Evolutionary conservation across 345 rosid genomes (phyloP).

Genomic region (Kernera saxatilis): DNA sequence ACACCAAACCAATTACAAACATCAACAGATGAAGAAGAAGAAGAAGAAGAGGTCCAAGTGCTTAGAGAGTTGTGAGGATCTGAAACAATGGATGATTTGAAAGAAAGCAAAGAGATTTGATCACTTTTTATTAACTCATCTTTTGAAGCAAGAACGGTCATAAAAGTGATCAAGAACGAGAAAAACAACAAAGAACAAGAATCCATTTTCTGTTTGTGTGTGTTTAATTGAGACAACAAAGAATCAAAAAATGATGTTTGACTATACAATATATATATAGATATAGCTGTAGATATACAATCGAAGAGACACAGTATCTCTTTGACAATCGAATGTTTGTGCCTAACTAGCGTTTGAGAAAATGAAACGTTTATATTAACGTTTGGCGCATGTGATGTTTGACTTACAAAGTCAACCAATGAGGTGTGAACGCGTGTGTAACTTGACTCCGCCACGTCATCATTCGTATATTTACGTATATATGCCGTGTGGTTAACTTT

Average conservation of each 20-base stretch:
- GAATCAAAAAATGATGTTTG: constrained; percentile 24
- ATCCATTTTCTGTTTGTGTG: constrained; percentile 34
- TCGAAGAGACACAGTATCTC: constrained; percentile 20
- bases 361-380: constrained; percentile 19
- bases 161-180: constrained; percentile 25
- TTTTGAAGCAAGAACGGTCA: constrained; percentile 26
- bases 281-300: not conserved
- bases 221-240: constrained; percentile 7
- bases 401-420: constrained; percentile 32
- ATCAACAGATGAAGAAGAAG: constrained; percentile 28
- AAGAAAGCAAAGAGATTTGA: constrained; percentile 47
- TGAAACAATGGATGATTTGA: constrained; percentile 46
- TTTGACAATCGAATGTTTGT: constrained; percentile 17
- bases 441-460: constrained; percentile 17
- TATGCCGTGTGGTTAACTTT: not conserved
- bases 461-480: not conserved
- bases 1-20: constrained; percentile 81
- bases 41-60: constrained; percentile 39
- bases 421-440: constrained; percentile 21
- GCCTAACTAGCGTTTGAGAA: constrained; percentile 58
- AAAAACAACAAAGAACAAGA: constrained; percentile 28
- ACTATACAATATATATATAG: constrained; percentile 5
- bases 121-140: constrained; percentile 27
- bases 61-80: constrained; percentile 47
- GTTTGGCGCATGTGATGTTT: constrained; percentile 49